Evolutionary conservation across 768 basidiomycete species (phyloP), one percentile per base, ranked within the genome.

Genomic region (Collybiopsis luxurians): DNA sequence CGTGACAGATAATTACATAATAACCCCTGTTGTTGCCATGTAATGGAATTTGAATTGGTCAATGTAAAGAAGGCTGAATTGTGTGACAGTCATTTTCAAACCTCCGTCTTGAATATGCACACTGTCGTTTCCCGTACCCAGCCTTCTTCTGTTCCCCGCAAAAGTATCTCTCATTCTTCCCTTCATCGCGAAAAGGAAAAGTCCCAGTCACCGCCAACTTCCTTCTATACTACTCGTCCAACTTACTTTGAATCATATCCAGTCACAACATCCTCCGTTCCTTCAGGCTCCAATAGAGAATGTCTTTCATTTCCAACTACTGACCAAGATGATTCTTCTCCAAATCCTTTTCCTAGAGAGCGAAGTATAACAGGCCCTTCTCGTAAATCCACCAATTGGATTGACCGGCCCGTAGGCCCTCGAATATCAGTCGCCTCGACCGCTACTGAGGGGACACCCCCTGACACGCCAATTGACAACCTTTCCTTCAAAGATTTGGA

Each of bases 381-480:
- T 11, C 70, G 70, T 4, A 73, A 69, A 56, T 64, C 70, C 24
- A 36, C 67, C 26, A 74, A 72, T 59, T 80, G 81, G 78, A 69
- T 76, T 17, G 34, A 65, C 31, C 63, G 76, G 51, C 63, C 78
- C 61, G 79, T 84, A 45, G 73, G 81, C 63, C 72, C 83, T 55
- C 79, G 83, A 59, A 80, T 84, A 67, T 91, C 89, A 47, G 83
- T 82, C 50, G 83, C 87, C 2, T 89, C 87, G 0, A 85, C 84
- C 28, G 78, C 83, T 47, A 79, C 85, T n/a, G 77, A 81, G 4
- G 89, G 86, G 63, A 87, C 87, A 1, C 83, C 86, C 44, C 90
- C 88, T 28, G 83, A 82, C 59, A 91, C 89, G 0, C 90, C 89
- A 2, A 69, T 76, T 26, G 85, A 87, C 64, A 69, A 69, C 56